phyloP scores from a whole-genome alignment of 371 early-diverging fungal genomes.

The Funneliformis caledonium region DNA sequence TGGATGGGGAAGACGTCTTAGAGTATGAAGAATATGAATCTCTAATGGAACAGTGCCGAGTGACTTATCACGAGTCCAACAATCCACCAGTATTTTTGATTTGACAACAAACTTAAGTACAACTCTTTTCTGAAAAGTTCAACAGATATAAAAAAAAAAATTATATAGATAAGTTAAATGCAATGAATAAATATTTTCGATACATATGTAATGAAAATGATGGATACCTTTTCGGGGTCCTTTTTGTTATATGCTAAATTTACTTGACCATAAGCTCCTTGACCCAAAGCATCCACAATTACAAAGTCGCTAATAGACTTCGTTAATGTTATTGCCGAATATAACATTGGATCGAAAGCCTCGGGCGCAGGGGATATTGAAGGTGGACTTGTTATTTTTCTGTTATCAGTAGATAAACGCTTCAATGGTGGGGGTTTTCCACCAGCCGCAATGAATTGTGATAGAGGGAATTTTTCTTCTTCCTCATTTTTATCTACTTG shows the following conservation, averaged over 20 bases:
- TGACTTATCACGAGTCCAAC: slow-evolving; percentile 71
- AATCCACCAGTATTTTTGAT: slow-evolving; percentile 70
- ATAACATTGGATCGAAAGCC: slow-evolving; percentile 44
- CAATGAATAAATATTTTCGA: too few species aligned
- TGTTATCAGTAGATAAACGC: not conserved
- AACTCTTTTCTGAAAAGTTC: slow-evolving; percentile 52
- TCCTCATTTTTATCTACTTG: not conserved
- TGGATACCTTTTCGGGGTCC: slow-evolving; percentile 55
- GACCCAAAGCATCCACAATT: slow-evolving; percentile 65
- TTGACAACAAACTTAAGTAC: slow-evolving; percentile 82
- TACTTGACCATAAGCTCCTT: slow-evolving; percentile 77
- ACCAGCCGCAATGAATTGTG: slow-evolving; percentile 44
- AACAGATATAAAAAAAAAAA: slow-evolving; percentile 18
- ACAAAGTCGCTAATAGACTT: slow-evolving; percentile 64
- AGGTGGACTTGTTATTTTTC: slow-evolving; percentile 13
- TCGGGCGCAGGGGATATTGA: slow-evolving; percentile 39
- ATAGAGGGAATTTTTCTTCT: slow-evolving; percentile 42
- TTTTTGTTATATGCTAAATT: slow-evolving; percentile 59
- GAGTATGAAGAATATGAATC: slow-evolving; percentile 68
- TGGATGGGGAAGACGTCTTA: slow-evolving; percentile 63
- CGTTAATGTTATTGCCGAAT: slow-evolving; percentile 51
- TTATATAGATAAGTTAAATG: not conserved
- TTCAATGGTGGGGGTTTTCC: slow-evolving; percentile 40
- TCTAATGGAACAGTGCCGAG: slow-evolving; percentile 72
- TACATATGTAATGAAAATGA: not conserved